These are phyloP conservation scores for Pseudomicrostroma phylloplanum DNA, from an alignment of 1,284 basidiomycete species.

Conservation along the genomic window DNA sequence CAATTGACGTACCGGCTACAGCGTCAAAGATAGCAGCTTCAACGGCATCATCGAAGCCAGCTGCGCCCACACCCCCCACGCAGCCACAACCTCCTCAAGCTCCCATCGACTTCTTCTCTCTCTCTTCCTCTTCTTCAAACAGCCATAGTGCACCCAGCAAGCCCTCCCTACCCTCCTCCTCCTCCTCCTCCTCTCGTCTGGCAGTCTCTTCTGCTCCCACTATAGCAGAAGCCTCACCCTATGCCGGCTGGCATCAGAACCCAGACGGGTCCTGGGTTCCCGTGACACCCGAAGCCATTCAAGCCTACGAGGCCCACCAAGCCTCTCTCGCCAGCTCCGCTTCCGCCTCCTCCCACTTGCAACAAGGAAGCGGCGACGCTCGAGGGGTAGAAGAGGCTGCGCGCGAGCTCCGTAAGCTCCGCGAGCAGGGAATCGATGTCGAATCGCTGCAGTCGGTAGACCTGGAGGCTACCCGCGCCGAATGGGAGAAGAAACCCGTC, in stretches of 20 bases:
- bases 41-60: neutral
- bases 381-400: neutral
- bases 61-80: neutral
- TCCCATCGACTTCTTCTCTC: conserved; percentile 26
- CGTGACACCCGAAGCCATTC: conserved; percentile 46
- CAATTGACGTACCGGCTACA: neutral
- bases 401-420: neutral
- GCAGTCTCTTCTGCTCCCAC: conserved; percentile 32
- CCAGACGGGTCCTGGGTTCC: conserved; percentile 47
- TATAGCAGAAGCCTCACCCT: conserved; percentile 21
- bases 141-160: neutral
- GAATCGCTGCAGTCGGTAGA: conserved; percentile 4
- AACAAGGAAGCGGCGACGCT: too few species aligned
- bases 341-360: too few species aligned
- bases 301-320: conserved; percentile 16
- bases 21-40: neutral
- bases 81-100: neutral
- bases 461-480: neutral
- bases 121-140: conserved; percentile 3
- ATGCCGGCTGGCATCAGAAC: conserved; percentile 45
- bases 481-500: neutral
- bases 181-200: neutral
- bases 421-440: conserved; percentile 1
- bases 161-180: neutral
- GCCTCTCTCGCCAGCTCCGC: neutral